Conservation (phyloP, 495 filamentous ascomycete species). For the Penicillium cataractarum region DNA sequence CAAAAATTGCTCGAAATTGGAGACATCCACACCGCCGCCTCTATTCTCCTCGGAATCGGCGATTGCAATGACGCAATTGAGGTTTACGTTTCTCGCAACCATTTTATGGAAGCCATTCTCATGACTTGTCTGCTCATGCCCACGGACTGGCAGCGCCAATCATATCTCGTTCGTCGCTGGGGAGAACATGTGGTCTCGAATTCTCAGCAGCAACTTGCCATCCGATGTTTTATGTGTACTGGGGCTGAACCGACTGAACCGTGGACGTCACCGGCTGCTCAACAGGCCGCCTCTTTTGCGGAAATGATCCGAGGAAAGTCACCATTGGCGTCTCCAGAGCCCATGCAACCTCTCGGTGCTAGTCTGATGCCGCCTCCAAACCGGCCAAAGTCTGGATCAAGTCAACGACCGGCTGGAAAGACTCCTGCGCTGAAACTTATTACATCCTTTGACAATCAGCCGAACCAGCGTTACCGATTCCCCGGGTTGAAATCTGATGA, state of each 20-base stretch:
- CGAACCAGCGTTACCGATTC: conserved; percentile 65
- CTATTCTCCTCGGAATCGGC: conserved; percentile 88
- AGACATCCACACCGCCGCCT: conserved; percentile 88
- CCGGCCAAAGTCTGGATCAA: conserved; percentile 32
- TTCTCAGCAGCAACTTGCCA: conserved; percentile 85
- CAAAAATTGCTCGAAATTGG: conserved; percentile 87
- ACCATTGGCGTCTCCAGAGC: conserved; percentile 51
- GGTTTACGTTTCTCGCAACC: conserved; percentile 89
- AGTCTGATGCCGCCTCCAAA: conserved; percentile 31
- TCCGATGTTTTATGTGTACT: conserved; percentile 87
- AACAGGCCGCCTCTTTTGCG: conserved; percentile 58
- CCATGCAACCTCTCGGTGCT: conserved; percentile 33
- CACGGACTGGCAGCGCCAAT: conserved; percentile 85
- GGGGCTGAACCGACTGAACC: conserved; percentile 75
- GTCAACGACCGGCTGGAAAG: conserved; percentile 59
- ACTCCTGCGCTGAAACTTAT: conserved; percentile 90
- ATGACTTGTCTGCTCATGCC: conserved; percentile 76
- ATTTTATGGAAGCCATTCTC: conserved; percentile 87
- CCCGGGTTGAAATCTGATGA: conserved; percentile 68
- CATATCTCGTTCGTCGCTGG: conserved; percentile 88
- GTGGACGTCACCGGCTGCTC: conserved; percentile 81
- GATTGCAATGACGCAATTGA: conserved; percentile 95
- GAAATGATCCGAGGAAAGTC: conserved; percentile 39
- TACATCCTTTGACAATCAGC: conserved; percentile 74
- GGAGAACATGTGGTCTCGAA: conserved; percentile 88